These are phyloP conservation scores for Leccinum pellstonianum DNA, from an alignment of 768 basidiomycete genomes.

Conservation along the genomic window DNA sequence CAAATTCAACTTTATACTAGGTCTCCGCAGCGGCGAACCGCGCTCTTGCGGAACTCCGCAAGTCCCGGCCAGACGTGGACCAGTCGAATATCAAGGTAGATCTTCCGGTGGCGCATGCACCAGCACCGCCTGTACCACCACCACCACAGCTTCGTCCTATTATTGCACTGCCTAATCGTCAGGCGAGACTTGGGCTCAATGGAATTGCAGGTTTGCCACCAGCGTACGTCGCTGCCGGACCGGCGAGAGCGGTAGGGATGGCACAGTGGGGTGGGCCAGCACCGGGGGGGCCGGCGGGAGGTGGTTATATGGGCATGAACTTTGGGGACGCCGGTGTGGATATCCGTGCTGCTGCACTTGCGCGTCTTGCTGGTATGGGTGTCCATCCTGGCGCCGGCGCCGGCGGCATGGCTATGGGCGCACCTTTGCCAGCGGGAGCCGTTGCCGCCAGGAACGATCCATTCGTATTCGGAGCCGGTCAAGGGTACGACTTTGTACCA, in stretches of 20 bases:
- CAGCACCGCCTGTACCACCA: background rate
- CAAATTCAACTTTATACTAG: constrained; percentile 34
- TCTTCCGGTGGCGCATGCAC: constrained; percentile 37
- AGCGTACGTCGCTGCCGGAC: background rate
- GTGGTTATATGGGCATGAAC: background rate
- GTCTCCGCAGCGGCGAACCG: constrained; percentile 66
- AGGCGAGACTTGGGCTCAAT: background rate
- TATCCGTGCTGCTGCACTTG: background rate
- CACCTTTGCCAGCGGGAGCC: background rate
- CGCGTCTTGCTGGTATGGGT: background rate
- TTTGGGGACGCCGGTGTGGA: background rate
- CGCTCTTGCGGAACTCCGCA: constrained; percentile 62
- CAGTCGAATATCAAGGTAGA: constrained; percentile 65
- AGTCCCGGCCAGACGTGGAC: constrained; percentile 60
- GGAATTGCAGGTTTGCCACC: background rate
- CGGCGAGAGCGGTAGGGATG: background rate
- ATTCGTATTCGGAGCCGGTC: constrained; percentile 21
- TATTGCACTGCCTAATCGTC: background rate
- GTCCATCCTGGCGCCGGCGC: no score
- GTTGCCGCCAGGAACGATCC: background rate
- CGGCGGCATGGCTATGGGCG: constrained; percentile 6
- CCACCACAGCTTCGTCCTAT: background rate
- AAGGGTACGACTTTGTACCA: constrained; percentile 11
- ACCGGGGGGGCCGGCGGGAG: background rate
- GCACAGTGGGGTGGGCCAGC: background rate